Evolutionary conservation across 345 rosid genomes (phyloP).

Genomic region (Camelina hispida): DNA sequence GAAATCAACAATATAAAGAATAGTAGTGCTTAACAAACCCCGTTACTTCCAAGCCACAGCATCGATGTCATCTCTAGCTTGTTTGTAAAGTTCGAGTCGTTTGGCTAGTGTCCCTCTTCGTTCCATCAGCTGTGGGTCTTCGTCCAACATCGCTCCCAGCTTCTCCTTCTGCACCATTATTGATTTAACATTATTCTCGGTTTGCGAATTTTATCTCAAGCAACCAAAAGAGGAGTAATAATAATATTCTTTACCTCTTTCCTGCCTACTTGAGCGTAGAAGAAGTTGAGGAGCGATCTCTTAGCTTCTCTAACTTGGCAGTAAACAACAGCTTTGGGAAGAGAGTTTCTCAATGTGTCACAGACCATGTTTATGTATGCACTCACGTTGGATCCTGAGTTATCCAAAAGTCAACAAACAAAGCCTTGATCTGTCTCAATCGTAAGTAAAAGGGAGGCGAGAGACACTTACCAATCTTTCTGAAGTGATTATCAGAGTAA

Average conservation of each 20-base stretch:
- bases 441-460: background rate
- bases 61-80: conserved; percentile 96
- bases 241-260: conserved; percentile 63
- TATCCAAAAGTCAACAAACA: conserved; percentile 10
- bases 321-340: conserved; percentile 96
- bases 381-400: conserved; percentile 88
- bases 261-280: conserved; percentile 88
- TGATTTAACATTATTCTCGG: background rate
- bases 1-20: conserved; percentile 32
- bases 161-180: conserved; percentile 72
- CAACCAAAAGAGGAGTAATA: background rate
- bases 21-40: conserved; percentile 26
- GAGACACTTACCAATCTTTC: conserved; percentile 67
- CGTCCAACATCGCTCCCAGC: conserved; percentile 92
- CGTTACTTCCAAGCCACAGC: conserved; percentile 88
- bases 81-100: conserved; percentile 92
- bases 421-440: conserved; percentile 18
- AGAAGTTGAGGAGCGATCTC: conserved; percentile 83
- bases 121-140: conserved; percentile 97
- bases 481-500: conserved; percentile 78
- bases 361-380: conserved; percentile 92
- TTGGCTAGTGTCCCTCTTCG: conserved; percentile 72
- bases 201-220: background rate
- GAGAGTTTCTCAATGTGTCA: conserved; percentile 83
- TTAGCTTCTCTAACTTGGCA: conserved; percentile 97